Conservation (phyloP, 2,329 filamentous ascomycete species). For the Trichoderma atroviride region DNA sequence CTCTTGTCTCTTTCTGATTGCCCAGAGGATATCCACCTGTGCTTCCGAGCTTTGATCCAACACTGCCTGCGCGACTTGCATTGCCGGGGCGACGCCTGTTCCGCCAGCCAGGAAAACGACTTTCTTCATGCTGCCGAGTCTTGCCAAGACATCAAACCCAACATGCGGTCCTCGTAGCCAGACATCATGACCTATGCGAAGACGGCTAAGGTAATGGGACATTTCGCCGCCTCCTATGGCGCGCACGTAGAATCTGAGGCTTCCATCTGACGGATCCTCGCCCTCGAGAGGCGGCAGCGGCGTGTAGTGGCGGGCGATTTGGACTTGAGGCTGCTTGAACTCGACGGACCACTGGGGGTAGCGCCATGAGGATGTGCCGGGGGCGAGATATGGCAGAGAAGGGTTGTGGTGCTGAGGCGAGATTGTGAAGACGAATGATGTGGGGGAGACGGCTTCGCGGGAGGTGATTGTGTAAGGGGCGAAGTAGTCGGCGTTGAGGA, state of each 20-base stretch:
- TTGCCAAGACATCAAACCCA: constrained; percentile 58
- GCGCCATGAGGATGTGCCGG: constrained; percentile 36
- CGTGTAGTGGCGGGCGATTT: constrained; percentile 91
- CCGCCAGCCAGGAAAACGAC: constrained; percentile 89
- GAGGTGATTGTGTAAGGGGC: constrained; percentile 65
- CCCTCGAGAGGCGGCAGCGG: constrained; percentile 65
- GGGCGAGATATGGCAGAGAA: constrained; percentile 35
- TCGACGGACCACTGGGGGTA: constrained; percentile 83
- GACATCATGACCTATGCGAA: constrained; percentile 64
- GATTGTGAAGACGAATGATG: constrained; percentile 70
- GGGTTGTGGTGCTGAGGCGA: constrained; percentile 44
- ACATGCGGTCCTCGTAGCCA: constrained; percentile 78
- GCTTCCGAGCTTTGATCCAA: constrained; percentile 43
- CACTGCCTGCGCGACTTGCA: constrained; percentile 74
- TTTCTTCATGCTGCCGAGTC: constrained; percentile 38
- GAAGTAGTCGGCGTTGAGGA: constrained; percentile 64
- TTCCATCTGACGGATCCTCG: constrained; percentile 41
- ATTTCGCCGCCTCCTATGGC: constrained; percentile 80
- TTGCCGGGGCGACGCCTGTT: constrained; percentile 86
- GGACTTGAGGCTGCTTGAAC: constrained; percentile 90
- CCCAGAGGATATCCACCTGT: constrained; percentile 77
- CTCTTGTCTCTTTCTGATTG: constrained; percentile 63
- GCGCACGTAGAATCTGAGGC: constrained; percentile 76
- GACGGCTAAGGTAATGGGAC: constrained; percentile 73
- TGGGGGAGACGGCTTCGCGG: constrained; percentile 65